phyloP scores from a whole-genome alignment of 495 filamentous ascomycete species.

The Geoglossum glabrum region DNA sequence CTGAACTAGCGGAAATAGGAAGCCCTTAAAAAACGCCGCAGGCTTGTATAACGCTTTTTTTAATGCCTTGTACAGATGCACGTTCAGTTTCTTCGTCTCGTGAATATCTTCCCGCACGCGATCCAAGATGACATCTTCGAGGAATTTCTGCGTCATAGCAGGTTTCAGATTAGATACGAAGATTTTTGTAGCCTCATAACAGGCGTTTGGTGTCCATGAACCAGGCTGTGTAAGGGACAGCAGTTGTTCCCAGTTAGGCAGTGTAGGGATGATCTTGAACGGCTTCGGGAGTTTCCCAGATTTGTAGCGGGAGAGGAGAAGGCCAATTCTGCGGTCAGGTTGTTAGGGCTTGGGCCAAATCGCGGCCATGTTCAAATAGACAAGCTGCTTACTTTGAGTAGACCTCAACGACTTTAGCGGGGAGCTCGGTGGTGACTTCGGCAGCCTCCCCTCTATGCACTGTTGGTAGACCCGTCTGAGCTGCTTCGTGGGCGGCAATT shows the following conservation, averaged over 20 bases:
- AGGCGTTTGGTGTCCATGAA: constrained; percentile 71
- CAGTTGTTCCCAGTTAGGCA: constrained; percentile 79
- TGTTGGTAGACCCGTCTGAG: constrained; percentile 23
- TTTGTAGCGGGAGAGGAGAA: constrained; percentile 80
- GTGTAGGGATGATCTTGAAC: constrained; percentile 85
- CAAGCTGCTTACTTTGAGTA: constrained; percentile 53
- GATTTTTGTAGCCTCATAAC: constrained; percentile 69
- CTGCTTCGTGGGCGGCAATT: constrained; percentile 80
- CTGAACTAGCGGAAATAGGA: constrained; percentile 73
- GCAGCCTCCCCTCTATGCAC: constrained; percentile 30
- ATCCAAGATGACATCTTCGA: constrained; percentile 63
- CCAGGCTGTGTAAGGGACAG: constrained; percentile 64
- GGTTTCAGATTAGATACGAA: constrained; percentile 64
- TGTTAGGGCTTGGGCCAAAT: neutral
- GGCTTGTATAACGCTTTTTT: constrained; percentile 93
- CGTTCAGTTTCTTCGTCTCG: constrained; percentile 79
- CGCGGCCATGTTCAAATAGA: neutral
- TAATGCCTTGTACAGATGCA: constrained; percentile 80
- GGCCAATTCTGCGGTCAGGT: constrained; percentile 40
- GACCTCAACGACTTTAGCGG: constrained; percentile 81
- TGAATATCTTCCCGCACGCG: constrained; percentile 73
- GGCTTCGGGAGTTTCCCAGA: constrained; percentile 89
- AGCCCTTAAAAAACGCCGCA: constrained; percentile 88
- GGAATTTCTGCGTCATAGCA: constrained; percentile 53
- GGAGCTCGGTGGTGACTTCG: constrained; percentile 69